These are phyloP conservation scores for Phlebopus sp. DNA, from an alignment of 1,284 basidiomycete genomes.

Conservation along the genomic window DNA sequence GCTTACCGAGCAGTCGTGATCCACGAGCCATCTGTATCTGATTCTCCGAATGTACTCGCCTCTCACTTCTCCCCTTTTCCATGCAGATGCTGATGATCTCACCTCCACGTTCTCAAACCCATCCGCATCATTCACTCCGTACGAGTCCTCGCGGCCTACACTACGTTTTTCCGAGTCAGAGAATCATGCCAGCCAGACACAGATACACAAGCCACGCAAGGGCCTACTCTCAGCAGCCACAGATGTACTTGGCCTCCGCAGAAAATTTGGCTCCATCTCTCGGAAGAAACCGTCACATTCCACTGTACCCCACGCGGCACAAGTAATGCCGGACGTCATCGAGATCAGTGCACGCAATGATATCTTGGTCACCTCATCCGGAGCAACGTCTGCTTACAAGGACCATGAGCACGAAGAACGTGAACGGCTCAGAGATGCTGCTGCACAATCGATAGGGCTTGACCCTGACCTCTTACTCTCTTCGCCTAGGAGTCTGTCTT, in stretches of 20 bases:
- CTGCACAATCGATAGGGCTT: conserved; percentile 72
- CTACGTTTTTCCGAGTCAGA: conserved; percentile 7
- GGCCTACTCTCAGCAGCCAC: conserved; percentile 57
- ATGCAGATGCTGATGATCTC: conserved; percentile 17
- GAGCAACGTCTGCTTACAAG: conserved; percentile 17
- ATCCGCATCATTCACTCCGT: conserved; percentile 12
- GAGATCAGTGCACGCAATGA: conserved; percentile 56
- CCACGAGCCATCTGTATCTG: conserved; percentile 1
- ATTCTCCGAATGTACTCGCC: conserved; percentile 8
- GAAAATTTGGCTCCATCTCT: conserved; percentile 41
- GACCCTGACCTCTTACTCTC: conserved; percentile 26
- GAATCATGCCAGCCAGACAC: neutral
- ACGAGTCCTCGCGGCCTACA: conserved; percentile 8
- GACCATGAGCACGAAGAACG: conserved; percentile 69
- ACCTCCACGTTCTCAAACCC: conserved; percentile 17
- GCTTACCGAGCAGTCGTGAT: too few relatives aligned
- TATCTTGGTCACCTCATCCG: conserved; percentile 28
- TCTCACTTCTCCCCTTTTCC: neutral
- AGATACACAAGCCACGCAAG: conserved; percentile 33
- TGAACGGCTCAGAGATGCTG: conserved; percentile 65
- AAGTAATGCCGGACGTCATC: conserved; percentile 64
- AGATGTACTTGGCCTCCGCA: conserved; percentile 49
- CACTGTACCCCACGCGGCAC: conserved; percentile 22
- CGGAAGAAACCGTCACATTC: conserved; percentile 38
- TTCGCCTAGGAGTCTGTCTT: conserved; percentile 9